Evolutionary conservation across 768 basidiomycete species (phyloP), one percentile per base, ranked within the genome.

Genomic region (Coprinopsis strossmayeri): DNA sequence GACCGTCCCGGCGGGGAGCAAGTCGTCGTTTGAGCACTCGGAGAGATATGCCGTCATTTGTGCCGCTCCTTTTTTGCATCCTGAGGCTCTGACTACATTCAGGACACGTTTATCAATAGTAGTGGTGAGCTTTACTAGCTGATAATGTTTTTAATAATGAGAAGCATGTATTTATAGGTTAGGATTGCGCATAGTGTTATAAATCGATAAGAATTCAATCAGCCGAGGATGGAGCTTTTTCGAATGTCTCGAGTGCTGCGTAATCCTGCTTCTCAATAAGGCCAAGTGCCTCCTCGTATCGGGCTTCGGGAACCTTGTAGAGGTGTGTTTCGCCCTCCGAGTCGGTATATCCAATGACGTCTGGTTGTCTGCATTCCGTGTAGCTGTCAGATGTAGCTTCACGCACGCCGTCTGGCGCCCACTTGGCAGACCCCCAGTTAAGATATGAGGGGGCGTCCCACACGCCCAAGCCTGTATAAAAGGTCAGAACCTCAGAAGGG

Each of bases 1-100:
- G 43, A 73, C 61, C 39, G 58, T 83, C 42, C 72, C 78, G 2
- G 81, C 77, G 7, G 74, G 82, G 62, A 64, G 56, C 20, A 67
- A 61, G 37, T 38, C 57, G 34, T 57, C 61, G 3, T 44, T 59
- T 11, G 54, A 72, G 23, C 63, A 61, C 27, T 63, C 73, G 2
- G 66, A 67, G 24, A 55, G 66, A 5, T 73, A 66, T 26, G 65
- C 71, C 2, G 63, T 79, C 32, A 67, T n/a, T n/a, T n/a, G n/a
- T n/a, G n/a, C n/a, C n/a, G n/a, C n/a, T n/a, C n/a, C n/a, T n/a
- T n/a, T n/a, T n/a, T n/a, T n/a, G n/a, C n/a, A n/a, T n/a, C n/a
- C n/a, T n/a, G n/a, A n/a, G n/a, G n/a, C n/a, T n/a, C n/a, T n/a
- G n/a, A n/a, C n/a, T n/a, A n/a, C n/a, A n/a, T n/a, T n/a, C n/a